Evolutionary conservation across 208 protist genomes (phyloP).

Genomic region (Trichomonas tenax): DNA sequence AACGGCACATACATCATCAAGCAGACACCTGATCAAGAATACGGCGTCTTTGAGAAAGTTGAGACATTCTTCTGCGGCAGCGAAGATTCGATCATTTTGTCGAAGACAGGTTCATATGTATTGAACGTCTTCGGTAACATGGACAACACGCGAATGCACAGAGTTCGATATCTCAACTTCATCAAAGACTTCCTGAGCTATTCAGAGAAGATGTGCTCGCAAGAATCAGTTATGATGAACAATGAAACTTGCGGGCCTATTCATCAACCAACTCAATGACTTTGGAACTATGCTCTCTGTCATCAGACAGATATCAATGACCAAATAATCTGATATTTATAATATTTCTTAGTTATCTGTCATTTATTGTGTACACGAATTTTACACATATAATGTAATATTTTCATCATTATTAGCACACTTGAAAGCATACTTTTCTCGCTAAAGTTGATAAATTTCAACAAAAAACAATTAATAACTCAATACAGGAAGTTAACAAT

Average conservation of each 20-base stretch:
- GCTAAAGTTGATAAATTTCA: too few species aligned
- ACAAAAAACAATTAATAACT: too few species aligned
- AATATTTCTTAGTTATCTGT: too few species aligned
- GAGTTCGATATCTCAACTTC: not conserved
- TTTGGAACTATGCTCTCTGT: not conserved
- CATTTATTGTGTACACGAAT: too few species aligned
- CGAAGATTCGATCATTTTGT: not conserved
- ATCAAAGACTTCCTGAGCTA: not conserved
- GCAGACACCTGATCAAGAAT: not conserved
- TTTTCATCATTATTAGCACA: too few species aligned
- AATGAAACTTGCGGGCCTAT: not conserved
- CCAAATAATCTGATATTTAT: too few species aligned
- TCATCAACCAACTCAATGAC: not conserved
- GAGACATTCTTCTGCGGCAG: not conserved
- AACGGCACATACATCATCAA: not conserved
- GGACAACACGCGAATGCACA: not conserved
- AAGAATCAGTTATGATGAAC: not conserved
- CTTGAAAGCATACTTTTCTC: too few species aligned
- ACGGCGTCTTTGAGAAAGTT: not conserved
- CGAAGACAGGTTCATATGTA: not conserved
- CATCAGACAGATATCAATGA: not conserved
- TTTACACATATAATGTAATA: too few species aligned
- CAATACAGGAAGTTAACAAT: too few species aligned
- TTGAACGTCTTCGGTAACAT: not conserved
- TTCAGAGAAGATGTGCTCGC: not conserved